A percentile compares a stretch with the other conserved stretches of the same genome.
Evolutionary conservation across 805 yeast genomes (phyloP).

Genomic region (Wickerhamomyces chaumierensis): DNA sequence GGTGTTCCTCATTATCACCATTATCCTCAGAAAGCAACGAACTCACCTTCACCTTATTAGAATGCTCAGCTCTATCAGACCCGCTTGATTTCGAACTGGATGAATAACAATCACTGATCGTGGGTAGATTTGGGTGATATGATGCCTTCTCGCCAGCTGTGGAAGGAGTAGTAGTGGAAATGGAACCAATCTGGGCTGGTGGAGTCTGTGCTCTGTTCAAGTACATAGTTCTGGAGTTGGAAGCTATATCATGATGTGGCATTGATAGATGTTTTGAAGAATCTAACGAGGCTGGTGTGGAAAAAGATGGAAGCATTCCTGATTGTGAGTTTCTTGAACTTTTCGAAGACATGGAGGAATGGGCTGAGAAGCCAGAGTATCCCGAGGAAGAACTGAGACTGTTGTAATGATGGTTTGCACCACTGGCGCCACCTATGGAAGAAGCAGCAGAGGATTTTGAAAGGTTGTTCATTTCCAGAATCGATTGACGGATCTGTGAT

Average conservation of each 20-base stretch:
- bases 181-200: background rate
- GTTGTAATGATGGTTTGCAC: conserved; percentile 5
- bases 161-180: too few relatives aligned
- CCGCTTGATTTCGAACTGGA: background rate
- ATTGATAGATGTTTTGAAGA: too few relatives aligned
- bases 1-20: background rate
- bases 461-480: conserved; percentile 9
- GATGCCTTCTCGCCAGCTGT: background rate
- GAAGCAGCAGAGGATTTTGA: background rate
- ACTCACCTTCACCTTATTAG: background rate
- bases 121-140: background rate
- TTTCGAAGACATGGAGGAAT: conserved; percentile 16
- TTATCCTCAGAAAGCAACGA: background rate
- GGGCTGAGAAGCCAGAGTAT: conserved; percentile 10
- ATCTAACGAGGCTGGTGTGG: background rate
- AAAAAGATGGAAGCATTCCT: too few relatives aligned
- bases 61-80: background rate
- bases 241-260: too few relatives aligned
- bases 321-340: conserved; percentile 16
- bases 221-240: background rate
- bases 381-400: conserved; percentile 3
- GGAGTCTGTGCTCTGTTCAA: background rate
- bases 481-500: conserved; percentile 16
- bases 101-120: background rate
- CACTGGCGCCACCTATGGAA: background rate